Percentiles rank a stretch among this genome's conserved stretches.
Conservation (phyloP, 73 alveolate genomes). For the Paramecium sexaurelia region DNA sequence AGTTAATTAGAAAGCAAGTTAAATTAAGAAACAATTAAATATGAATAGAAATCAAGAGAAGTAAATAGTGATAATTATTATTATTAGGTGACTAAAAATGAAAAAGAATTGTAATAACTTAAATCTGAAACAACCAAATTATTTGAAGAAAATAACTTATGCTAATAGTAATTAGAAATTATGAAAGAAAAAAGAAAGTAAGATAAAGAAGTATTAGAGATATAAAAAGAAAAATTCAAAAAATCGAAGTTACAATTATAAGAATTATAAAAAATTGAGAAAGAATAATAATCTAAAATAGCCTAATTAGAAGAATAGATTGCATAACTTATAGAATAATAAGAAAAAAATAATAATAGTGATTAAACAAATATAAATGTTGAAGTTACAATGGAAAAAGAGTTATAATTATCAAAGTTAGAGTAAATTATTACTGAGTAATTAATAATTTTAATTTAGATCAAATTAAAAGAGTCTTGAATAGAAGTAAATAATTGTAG, state of each 20-base stretch:
- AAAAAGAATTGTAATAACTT: background rate
- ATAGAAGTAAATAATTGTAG: background rate
- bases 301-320: background rate
- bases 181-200: constrained; percentile 27
- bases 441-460: background rate
- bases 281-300: background rate
- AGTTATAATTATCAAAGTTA: background rate
- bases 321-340: background rate
- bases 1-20: constrained; percentile 13
- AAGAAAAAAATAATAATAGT: background rate
- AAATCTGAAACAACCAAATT: constrained; percentile 15
- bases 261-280: background rate
- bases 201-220: background rate
- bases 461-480: background rate
- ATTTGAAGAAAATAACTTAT: constrained; percentile 30
- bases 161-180: background rate
- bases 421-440: background rate
- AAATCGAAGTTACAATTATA: background rate
- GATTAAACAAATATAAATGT: background rate
- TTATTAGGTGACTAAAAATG: background rate
- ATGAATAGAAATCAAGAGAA: background rate
- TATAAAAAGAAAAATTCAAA: constrained; percentile 14
- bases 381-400: constrained; percentile 15
- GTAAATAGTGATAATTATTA: background rate
- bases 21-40: background rate